A percentile compares a stretch with the other conserved stretches of the same genome.
Evolutionary conservation across 139 green algal species (phyloP).

Genomic region (Picochlorum sp.): DNA sequence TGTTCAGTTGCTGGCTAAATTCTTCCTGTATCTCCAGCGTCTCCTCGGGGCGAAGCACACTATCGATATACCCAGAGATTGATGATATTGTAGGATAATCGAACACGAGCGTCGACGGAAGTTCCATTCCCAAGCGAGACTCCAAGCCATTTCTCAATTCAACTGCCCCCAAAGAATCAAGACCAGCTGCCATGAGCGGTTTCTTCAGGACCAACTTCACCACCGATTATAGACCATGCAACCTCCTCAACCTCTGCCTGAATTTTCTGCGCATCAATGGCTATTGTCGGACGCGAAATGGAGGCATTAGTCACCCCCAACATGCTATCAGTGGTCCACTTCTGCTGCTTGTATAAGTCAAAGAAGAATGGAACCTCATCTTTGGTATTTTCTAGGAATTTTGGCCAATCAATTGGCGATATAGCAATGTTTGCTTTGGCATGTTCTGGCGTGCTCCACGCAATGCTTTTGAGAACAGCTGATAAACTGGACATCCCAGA

Average conservation of each 20-base stretch:
- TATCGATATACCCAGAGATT: slow-evolving; percentile 6
- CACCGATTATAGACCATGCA: slow-evolving; percentile 10
- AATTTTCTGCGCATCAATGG: background rate
- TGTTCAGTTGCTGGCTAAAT: background rate
- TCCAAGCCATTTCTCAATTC: slow-evolving; percentile 67
- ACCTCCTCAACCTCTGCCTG: slow-evolving; percentile 11
- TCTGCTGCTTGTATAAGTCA: background rate
- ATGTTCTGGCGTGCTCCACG: background rate
- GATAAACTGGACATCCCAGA: slow-evolving; percentile 17
- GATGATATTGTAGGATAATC: slow-evolving; percentile 63
- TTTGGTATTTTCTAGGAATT: slow-evolving; percentile 9
- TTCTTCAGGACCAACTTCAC: slow-evolving; percentile 27
- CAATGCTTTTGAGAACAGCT: slow-evolving; percentile 15
- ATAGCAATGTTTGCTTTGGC: slow-evolving; percentile 8
- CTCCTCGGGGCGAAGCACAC: slow-evolving; percentile 4
- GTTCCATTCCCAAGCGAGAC: slow-evolving; percentile 9
- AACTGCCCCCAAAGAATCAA: slow-evolving; percentile 69
- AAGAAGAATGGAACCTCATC: background rate
- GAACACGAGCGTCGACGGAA: slow-evolving; percentile 54
- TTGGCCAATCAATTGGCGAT: slow-evolving; percentile 25
- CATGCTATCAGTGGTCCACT: background rate
- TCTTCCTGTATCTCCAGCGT: background rate
- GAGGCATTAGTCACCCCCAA: background rate
- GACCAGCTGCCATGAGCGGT: slow-evolving; percentile 61
- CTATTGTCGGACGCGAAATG: background rate